Conservation (phyloP, 2,329 filamentous ascomycete genomes). For the Fusarium annulatum region DNA sequence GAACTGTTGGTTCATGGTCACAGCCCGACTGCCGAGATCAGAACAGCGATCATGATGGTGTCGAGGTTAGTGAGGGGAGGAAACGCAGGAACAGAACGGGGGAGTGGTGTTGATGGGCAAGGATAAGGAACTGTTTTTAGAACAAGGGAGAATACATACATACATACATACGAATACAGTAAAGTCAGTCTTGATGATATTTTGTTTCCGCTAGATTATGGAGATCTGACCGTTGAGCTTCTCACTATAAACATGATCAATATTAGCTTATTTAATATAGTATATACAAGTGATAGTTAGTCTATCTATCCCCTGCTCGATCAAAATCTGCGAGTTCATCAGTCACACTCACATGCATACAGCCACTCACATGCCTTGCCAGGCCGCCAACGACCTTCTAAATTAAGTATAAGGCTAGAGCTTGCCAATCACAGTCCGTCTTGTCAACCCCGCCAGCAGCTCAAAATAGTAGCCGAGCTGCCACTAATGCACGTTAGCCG, state of each 20-base stretch:
- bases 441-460: conserved; percentile 12
- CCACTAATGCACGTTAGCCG: conserved; percentile 44
- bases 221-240: background rate
- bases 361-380: conserved; percentile 27
- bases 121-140: conserved; percentile 27
- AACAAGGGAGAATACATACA: background rate
- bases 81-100: conserved; percentile 13
- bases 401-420: conserved; percentile 24
- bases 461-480: conserved; percentile 34
- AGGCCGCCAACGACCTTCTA: conserved; percentile 28
- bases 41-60: conserved; percentile 1
- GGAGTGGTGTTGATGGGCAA: conserved; percentile 2
- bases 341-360: conserved; percentile 29
- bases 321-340: conserved; percentile 25
- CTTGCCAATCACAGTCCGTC: conserved; percentile 24
- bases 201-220: background rate
- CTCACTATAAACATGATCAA: background rate
- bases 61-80: background rate
- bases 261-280: background rate
- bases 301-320: conserved; percentile 9
- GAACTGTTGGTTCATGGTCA: conserved; percentile 7
- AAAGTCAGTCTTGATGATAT: background rate
- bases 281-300: background rate
- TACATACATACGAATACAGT: background rate
- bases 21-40: conserved; percentile 10